Evolutionary conservation across 2,329 filamentous ascomycete genomes (phyloP), one percentile per base, ranked within the genome.

Genomic region (Acarospora socialis): DNA sequence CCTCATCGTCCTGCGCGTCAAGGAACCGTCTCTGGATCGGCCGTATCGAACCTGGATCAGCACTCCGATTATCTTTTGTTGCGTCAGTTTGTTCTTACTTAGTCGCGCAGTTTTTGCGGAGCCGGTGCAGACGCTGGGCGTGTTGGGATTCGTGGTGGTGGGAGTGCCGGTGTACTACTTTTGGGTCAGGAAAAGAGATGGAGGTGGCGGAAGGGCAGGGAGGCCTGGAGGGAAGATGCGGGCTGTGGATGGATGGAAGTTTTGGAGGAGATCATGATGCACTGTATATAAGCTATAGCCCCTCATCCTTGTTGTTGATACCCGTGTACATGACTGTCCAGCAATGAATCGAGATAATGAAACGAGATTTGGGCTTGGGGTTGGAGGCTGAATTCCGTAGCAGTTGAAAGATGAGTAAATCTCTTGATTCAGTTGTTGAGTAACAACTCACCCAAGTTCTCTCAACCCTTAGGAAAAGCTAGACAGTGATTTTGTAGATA

Each of bases 11-110:
- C 65, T 98, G 39, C 70, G 90, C 18, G 82, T 95, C 18, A 71
- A 70, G 40, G 90, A 98, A 54, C 90, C 90, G 3, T 66, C 77
- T 40, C 67, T 98, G 27, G 84, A 94, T 53, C 63, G 90, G 16
- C 87, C 90, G 1, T 98, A 98, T 57, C 77, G 75, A 53, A 93
- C 86, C 3, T 98, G 87, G 90, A 93, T 98, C 49, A 79, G 78
- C 1, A 98, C 90, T 2, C 90, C 90, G 7, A 87, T 98, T 43
- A 87, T 94, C 35, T 98, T 98, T 54, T 98, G 90, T 67, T 98
- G 90, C 50, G 90, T 98, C 22, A 92, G 82, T 52, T 56, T 98
- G 42, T 98, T 98, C 51, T 56, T 98, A 42, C 69, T 98, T 24
- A 86, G 76, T 49, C 68, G 90, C 30, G 84, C 86, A 3, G 75